Percentiles rank a stretch among this genome's conserved stretches.
Evolutionary conservation across 1,139 yeast species (phyloP).

Genomic region (Zygosaccharomyces pseudobailii): DNA sequence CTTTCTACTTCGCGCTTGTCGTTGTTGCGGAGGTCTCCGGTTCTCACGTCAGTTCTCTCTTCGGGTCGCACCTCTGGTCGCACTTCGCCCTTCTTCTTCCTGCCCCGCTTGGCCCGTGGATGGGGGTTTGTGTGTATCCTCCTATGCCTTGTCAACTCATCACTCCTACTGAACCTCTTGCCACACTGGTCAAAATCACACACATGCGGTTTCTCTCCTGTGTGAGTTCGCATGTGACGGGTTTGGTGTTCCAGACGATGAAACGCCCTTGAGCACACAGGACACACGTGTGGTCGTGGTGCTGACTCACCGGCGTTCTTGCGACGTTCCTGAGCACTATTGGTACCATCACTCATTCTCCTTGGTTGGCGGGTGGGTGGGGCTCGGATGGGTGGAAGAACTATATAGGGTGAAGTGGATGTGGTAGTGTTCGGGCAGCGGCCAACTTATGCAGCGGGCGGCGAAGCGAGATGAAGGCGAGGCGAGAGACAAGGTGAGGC

Average conservation of each 20-base stretch:
- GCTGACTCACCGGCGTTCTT: constrained; percentile 24
- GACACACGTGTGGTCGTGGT: constrained; percentile 51
- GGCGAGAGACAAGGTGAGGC: neutral
- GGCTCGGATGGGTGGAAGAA: no score
- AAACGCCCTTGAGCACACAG: constrained; percentile 57
- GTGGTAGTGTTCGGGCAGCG: neutral
- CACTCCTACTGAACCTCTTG: constrained; percentile 62
- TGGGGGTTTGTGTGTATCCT: constrained; percentile 58
- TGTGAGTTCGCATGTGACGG: constrained; percentile 65
- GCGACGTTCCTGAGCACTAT: constrained; percentile 2
- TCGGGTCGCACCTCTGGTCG: neutral
- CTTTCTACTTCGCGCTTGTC: no score
- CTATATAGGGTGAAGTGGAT: no score
- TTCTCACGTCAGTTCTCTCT: neutral
- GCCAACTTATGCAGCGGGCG: neutral
- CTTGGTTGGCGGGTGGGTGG: constrained; percentile 1
- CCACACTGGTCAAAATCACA: constrained; percentile 65
- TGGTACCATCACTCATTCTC: constrained; percentile 1
- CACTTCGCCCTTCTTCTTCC: constrained; percentile 36
- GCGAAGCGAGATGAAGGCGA: neutral
- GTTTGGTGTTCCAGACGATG: constrained; percentile 65
- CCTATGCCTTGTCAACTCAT: constrained; percentile 64
- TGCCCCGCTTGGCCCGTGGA: constrained; percentile 50
- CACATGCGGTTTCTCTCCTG: constrained; percentile 71
- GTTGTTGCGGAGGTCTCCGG: neutral